Conservation (phyloP, 805 yeast genomes). For the Barnettozyma pratensis region DNA sequence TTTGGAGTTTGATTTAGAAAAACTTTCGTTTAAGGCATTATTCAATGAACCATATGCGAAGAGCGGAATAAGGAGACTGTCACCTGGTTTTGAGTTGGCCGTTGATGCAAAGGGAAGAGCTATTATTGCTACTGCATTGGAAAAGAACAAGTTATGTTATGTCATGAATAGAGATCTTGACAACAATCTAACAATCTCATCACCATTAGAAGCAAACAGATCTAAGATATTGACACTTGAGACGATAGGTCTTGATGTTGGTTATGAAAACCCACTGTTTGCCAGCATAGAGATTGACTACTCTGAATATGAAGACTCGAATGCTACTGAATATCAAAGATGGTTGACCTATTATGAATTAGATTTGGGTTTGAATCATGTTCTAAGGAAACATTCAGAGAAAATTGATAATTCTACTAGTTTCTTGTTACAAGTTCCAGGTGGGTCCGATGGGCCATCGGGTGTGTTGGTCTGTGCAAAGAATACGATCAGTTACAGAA, state of each 20-base stretch:
- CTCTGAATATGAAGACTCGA: constrained; percentile 28
- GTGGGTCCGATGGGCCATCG: constrained; percentile 61
- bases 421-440: constrained; percentile 64
- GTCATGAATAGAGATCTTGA: constrained; percentile 48
- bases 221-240: constrained; percentile 46
- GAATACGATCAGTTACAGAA: constrained; percentile 47
- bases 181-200: constrained; percentile 45
- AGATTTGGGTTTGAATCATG: constrained; percentile 80
- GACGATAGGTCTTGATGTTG: constrained; percentile 62
- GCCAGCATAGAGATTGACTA: constrained; percentile 71
- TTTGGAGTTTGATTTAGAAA: constrained; percentile 36
- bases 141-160: constrained; percentile 67
- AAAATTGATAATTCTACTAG: constrained; percentile 38
- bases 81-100: constrained; percentile 70
- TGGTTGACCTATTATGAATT: constrained; percentile 67
- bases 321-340: constrained; percentile 23
- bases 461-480: constrained; percentile 66
- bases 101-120: constrained; percentile 74
- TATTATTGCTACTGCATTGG: constrained; percentile 63
- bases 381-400: constrained; percentile 47
- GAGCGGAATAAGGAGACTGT: constrained; percentile 65
- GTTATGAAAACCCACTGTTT: constrained; percentile 79
- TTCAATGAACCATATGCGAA: constrained; percentile 66
- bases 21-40: constrained; percentile 36
- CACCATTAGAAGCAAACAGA: constrained; percentile 69